Base-by-base conservation (phyloP, 306 rosid genomes). In the Quercus alba region DNA sequence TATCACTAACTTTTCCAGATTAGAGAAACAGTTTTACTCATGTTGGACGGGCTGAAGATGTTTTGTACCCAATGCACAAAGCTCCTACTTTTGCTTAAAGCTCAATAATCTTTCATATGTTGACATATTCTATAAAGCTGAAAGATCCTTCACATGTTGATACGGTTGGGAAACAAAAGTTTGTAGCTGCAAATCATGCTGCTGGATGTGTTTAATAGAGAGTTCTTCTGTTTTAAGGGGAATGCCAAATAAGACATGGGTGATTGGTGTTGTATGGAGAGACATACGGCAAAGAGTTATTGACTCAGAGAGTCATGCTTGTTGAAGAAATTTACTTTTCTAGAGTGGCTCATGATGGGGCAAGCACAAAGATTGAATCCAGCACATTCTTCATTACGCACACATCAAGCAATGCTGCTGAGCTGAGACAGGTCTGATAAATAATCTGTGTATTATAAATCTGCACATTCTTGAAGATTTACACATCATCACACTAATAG, bases 401-500 rank as follows among this genome's bases (percentile, higher is more conserved):
- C 56, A 5, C 68, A 17, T 66, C 58, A 77, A 59, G 70, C 70
- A 30, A 75, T 26, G 59, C 68, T 63, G 26, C 72, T 6, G 77
- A 81, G 80, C 78, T 73, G 67, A 83, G 83, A 62, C 59, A 23
- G 38, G 25, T 33, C 55, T 14, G 76, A 71, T 74, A n/a, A 82
- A 77, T 75, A 70, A 14, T 74, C 54, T 72, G 35, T 72, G 30
- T 67, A 68, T 35, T 81, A 51, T 74, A 21, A 30, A 73, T 75
- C 80, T 78, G 18, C 66, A n/a, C 58, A 64, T 71, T 64, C 81
- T 69, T 46, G 38, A 57, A 31, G 81, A 75, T 78, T 23, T 4
- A 54, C 21, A 56, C 51, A 23, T 70, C 70, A 75, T 41, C 25
- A 21, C 70, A 80, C 82, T 20, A 46, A 74, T 78, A 74, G 77